These are phyloP conservation scores for Populus alba DNA, from an alignment of 345 rosid species.

Conservation along the genomic window DNA sequence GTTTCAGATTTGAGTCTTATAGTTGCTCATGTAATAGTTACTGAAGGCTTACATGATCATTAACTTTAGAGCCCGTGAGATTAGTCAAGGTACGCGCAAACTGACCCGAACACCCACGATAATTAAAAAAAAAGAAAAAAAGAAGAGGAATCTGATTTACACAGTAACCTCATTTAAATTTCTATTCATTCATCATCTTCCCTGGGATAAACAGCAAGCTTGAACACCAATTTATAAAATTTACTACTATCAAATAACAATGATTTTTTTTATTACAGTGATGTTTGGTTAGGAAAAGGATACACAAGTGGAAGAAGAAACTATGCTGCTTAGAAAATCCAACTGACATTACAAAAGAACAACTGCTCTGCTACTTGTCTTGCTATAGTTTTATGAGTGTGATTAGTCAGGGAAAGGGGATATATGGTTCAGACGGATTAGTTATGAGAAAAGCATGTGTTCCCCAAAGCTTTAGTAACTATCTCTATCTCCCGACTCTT, in stretches of 20 bases:
- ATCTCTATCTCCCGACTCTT: slow-evolving; percentile 23
- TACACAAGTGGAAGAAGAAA: slow-evolving; percentile 22
- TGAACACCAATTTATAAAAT: background rate
- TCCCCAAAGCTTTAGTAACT: slow-evolving; percentile 27
- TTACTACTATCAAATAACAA: background rate
- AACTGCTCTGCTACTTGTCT: slow-evolving; percentile 10
- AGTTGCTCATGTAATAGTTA: no score
- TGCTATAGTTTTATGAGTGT: slow-evolving; percentile 12
- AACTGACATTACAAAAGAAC: slow-evolving; percentile 6
- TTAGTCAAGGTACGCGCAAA: no score
- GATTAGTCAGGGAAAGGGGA: slow-evolving; percentile 18
- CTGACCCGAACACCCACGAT: no score
- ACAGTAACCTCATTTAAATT: no score
- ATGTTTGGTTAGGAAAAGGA: slow-evolving; percentile 22
- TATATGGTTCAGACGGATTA: slow-evolving; percentile 9
- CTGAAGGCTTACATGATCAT: no score
- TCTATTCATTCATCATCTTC: background rate
- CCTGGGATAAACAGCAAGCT: background rate
- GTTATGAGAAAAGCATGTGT: slow-evolving; percentile 25
- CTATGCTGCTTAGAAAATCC: slow-evolving; percentile 12
- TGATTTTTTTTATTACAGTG: background rate
- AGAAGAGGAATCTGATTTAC: no score
- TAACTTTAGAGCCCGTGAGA: no score
- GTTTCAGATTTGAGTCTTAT: no score
- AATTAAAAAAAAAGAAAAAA: no score